phyloP scores from a whole-genome alignment of 257 asterid genomes.

The Sherardia arvensis region DNA sequence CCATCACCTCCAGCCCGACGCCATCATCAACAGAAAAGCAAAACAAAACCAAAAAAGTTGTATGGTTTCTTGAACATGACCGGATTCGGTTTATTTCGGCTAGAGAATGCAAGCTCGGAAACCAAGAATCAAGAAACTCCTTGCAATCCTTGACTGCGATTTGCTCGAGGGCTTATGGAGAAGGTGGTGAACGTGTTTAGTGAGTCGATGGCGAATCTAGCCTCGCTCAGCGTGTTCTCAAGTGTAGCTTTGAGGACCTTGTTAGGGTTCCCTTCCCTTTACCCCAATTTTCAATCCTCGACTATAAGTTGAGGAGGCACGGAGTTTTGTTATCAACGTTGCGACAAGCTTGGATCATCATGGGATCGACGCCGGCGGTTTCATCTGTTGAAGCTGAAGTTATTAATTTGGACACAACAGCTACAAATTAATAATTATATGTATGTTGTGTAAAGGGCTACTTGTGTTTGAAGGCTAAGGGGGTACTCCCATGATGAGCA shows the following conservation, averaged over 20 bases:
- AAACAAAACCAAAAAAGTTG: too few relatives aligned
- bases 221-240: conserved; percentile 46
- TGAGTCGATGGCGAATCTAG: conserved; percentile 40
- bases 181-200: conserved; percentile 56
- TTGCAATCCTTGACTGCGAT: conserved; percentile 81
- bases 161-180: conserved; percentile 60
- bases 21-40: too few relatives aligned
- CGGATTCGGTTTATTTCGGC: conserved; percentile 59
- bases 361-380: conserved; percentile 34
- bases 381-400: conserved; percentile 15
- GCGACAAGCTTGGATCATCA: conserved; percentile 53
- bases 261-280: conserved; percentile 16
- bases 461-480: too few relatives aligned
- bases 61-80: conserved; percentile 31
- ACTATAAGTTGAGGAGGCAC: conserved; percentile 45
- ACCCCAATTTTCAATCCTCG: conserved; percentile 19
- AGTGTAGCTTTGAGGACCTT: conserved; percentile 59
- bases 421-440: too few relatives aligned
- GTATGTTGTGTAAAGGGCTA: too few relatives aligned
- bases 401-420: conserved; percentile 36
- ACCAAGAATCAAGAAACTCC: conserved; percentile 84
- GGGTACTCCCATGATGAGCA: too few relatives aligned
- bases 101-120: conserved; percentile 68
- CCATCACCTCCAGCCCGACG: too few relatives aligned
- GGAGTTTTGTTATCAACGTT: conserved; percentile 33